A percentile compares a stretch with the other conserved stretches of the same genome.
These are phyloP conservation scores for Astrothelium macrocarpum DNA, from an alignment of 495 filamentous ascomycete genomes.

Conservation along the genomic window DNA sequence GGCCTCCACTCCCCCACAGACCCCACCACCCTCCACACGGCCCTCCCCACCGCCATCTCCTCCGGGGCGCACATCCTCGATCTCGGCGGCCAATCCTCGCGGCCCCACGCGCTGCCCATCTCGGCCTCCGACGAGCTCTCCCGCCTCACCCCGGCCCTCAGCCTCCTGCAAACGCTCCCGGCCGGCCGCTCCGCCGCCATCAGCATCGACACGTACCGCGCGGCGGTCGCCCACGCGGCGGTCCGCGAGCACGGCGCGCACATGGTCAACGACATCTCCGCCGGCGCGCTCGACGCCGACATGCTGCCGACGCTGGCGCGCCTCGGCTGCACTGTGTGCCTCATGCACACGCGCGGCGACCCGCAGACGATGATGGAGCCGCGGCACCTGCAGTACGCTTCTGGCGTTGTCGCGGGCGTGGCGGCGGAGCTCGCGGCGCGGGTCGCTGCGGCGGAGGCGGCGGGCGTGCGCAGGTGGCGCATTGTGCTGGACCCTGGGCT, in stretches of 20 bases:
- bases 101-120: slow-evolving; percentile 60
- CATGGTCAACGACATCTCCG: slow-evolving; percentile 92
- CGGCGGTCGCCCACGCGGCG: slow-evolving; percentile 71
- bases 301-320: slow-evolving; percentile 78
- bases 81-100: slow-evolving; percentile 85
- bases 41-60: slow-evolving; percentile 46
- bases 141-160: slow-evolving; percentile 69
- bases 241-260: slow-evolving; percentile 77
- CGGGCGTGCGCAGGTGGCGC: slow-evolving; percentile 82
- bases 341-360: slow-evolving; percentile 94
- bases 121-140: slow-evolving; percentile 60
- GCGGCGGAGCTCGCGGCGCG: slow-evolving; percentile 58
- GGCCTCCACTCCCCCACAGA: slow-evolving; percentile 46
- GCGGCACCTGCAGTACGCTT: slow-evolving; percentile 48
- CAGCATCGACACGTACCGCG: slow-evolving; percentile 87
- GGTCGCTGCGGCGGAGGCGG: slow-evolving; percentile 65
- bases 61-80: slow-evolving; percentile 77
- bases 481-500: slow-evolving; percentile 92
- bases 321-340: slow-evolving; percentile 68
- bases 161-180: slow-evolving; percentile 55
- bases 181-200: slow-evolving; percentile 55
- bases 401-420: slow-evolving; percentile 62
- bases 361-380: slow-evolving; percentile 69
- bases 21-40: slow-evolving; percentile 36
- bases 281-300: slow-evolving; percentile 62